A percentile compares a stretch with the other conserved stretches of the same genome.
Conservation (phyloP, 2,329 filamentous ascomycete genomes). For the Aspergillus glaucus region DNA sequence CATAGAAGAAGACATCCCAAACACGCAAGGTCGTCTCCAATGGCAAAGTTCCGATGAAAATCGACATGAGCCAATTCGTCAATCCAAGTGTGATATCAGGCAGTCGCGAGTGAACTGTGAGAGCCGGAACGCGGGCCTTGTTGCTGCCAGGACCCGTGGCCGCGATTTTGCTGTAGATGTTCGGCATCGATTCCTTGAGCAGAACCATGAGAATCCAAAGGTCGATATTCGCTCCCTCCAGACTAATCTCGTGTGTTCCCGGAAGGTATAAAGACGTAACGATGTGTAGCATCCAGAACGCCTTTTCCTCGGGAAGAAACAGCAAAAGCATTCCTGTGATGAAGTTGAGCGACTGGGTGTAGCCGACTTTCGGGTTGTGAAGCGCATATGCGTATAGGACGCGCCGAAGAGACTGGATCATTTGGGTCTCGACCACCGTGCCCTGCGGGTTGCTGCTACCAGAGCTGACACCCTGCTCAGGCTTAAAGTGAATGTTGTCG, state of each 20-base stretch:
- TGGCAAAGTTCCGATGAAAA: constrained; percentile 86
- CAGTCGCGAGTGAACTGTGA: constrained; percentile 49
- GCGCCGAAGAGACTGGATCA: constrained; percentile 73
- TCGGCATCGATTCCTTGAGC: constrained; percentile 73
- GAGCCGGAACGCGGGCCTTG: constrained; percentile 36
- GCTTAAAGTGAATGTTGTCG: constrained; percentile 87
- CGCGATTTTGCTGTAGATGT: constrained; percentile 82
- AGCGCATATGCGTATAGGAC: constrained; percentile 86
- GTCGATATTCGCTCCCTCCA: constrained; percentile 90
- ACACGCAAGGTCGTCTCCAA: constrained; percentile 87
- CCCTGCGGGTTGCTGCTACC: constrained; percentile 32
- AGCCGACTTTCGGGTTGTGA: constrained; percentile 85
- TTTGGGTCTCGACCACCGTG: constrained; percentile 59
- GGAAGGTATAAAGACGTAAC: constrained; percentile 84
- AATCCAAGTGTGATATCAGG: constrained; percentile 89
- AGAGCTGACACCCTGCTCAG: constrained; percentile 37
- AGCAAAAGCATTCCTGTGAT: constrained; percentile 82
- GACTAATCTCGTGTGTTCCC: constrained; percentile 81
- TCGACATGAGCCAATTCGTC: constrained; percentile 97
- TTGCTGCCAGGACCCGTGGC: constrained; percentile 50
- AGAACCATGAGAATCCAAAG: constrained; percentile 87
- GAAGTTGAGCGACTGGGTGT: constrained; percentile 95
- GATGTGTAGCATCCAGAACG: constrained; percentile 88
- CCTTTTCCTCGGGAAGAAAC: constrained; percentile 86
- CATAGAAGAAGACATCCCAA: constrained; percentile 95